These are phyloP conservation scores for Leccinum truebloodii DNA, from an alignment of 768 basidiomycete species.

Conservation along the genomic window DNA sequence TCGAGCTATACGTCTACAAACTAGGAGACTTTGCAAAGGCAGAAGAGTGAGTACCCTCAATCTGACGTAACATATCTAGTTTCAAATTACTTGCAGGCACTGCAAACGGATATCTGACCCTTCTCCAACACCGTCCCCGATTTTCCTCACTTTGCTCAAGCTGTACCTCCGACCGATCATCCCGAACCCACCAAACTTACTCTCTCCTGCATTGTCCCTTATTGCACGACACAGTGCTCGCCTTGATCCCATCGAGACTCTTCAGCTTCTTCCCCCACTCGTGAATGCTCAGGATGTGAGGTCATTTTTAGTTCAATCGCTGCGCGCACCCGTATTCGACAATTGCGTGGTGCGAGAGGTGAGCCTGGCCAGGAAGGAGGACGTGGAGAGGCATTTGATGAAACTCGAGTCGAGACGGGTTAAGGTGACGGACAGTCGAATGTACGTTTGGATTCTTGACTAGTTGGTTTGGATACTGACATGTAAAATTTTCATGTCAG, in stretches of 20 bases:
- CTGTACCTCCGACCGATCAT: conserved; percentile 82
- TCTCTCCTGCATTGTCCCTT: conserved; percentile 84
- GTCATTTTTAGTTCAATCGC: conserved; percentile 71
- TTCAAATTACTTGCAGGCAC: conserved; percentile 55
- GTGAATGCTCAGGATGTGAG: conserved; percentile 81
- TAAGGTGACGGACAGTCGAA: conserved; percentile 87
- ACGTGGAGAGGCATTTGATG: conserved; percentile 73
- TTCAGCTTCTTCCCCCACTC: conserved; percentile 87
- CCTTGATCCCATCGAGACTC: conserved; percentile 77
- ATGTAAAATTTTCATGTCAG: conserved; percentile 39
- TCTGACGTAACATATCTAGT: not conserved
- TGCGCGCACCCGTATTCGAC: conserved; percentile 69
- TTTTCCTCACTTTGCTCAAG: conserved; percentile 84
- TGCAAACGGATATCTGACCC: conserved; percentile 81
- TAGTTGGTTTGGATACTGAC: not conserved
- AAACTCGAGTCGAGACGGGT: conserved; percentile 78
- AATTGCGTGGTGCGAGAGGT: conserved; percentile 68
- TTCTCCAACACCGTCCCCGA: conserved; percentile 50
- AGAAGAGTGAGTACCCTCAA: conserved; percentile 67
- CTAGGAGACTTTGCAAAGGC: conserved; percentile 83
- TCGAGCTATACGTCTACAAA: conserved; percentile 93
- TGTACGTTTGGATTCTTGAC: conserved; percentile 55
- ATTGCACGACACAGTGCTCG: conserved; percentile 83
- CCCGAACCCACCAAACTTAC: conserved; percentile 52
- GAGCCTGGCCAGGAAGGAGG: conserved; percentile 73